Conservation (phyloP, 768 basidiomycete species). For the Krasilnikovozyma curviuscula region DNA sequence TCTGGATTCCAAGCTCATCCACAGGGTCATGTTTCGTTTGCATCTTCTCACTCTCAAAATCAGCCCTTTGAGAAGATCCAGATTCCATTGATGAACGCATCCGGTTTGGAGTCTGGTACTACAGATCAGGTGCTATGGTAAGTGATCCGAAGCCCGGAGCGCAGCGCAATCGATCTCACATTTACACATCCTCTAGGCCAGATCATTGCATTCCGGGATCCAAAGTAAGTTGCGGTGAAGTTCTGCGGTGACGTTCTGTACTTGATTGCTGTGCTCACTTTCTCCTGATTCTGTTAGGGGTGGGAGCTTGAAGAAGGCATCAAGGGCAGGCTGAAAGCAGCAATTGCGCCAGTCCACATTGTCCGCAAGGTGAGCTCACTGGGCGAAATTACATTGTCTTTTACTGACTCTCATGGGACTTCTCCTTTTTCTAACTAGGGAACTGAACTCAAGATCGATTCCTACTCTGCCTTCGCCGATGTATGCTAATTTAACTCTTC, state of each 20-base stretch:
- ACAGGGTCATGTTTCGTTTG: constrained; percentile 49
- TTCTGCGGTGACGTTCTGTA: neutral
- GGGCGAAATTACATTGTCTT: neutral
- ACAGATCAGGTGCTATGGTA: constrained; percentile 7
- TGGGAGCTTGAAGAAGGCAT: constrained; percentile 42
- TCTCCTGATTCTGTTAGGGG: constrained; percentile 26
- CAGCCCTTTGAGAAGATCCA: constrained; percentile 29
- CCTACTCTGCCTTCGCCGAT: constrained; percentile 54
- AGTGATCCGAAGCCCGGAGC: neutral
- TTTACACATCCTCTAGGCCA: neutral
- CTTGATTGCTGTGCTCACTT: neutral
- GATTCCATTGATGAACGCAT: constrained; percentile 18
- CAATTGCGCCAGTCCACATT: constrained; percentile 14
- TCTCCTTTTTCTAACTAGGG: constrained; percentile 13
- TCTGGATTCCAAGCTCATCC: constrained; percentile 25
- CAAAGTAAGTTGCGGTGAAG: constrained; percentile 2
- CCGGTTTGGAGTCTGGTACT: neutral
- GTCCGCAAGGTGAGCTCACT: constrained; percentile 22
- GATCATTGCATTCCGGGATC: constrained; percentile 30
- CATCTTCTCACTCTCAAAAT: constrained; percentile 30
- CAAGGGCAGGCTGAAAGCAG: constrained; percentile 32
- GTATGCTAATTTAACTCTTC: neutral
- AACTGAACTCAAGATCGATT: constrained; percentile 39
- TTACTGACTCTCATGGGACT: neutral
- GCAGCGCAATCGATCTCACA: constrained; percentile 18